These are phyloP conservation scores for Termitomyces sp. DNA, from an alignment of 768 basidiomycete species.

Conservation along the genomic window DNA sequence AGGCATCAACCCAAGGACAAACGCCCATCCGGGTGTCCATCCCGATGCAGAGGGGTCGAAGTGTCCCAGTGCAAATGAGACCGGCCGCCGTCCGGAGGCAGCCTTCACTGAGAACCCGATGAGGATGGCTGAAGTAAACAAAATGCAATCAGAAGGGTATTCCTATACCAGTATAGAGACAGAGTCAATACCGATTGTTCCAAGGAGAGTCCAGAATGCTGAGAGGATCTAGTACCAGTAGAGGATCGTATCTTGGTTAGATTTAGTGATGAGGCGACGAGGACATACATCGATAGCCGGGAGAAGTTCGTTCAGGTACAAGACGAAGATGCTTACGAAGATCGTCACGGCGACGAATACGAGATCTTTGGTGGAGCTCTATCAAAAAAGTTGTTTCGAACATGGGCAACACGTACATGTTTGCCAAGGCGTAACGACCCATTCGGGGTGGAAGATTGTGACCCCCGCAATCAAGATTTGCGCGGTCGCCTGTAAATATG, in stretches of 20 bases:
- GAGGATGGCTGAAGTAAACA: too few relatives aligned
- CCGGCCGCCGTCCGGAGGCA: slow-evolving; percentile 49
- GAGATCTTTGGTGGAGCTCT: slow-evolving; percentile 31
- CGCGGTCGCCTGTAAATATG: slow-evolving; percentile 42
- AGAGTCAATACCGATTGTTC: slow-evolving; percentile 39
- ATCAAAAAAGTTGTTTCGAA: background rate
- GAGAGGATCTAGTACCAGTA: slow-evolving; percentile 40
- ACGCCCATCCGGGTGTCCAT: slow-evolving; percentile 66
- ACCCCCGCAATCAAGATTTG: slow-evolving; percentile 58
- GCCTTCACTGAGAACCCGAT: slow-evolving; percentile 56
- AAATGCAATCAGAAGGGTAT: too few relatives aligned
- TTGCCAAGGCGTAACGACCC: slow-evolving; percentile 57
- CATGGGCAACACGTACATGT: slow-evolving; percentile 36
- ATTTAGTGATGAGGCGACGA: background rate
- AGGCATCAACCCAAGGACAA: slow-evolving; percentile 61
- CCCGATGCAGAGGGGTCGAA: slow-evolving; percentile 63
- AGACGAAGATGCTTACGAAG: slow-evolving; percentile 44
- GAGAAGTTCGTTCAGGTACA: slow-evolving; percentile 53
- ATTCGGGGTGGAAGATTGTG: slow-evolving; percentile 55
- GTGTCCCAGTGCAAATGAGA: slow-evolving; percentile 51
- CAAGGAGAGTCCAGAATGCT: slow-evolving; percentile 60
- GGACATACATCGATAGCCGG: slow-evolving; percentile 43
- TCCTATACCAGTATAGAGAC: too few relatives aligned
- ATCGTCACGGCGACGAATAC: slow-evolving; percentile 54
- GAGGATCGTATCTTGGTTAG: background rate